phyloP scores from a whole-genome alignment of 2,329 filamentous ascomycete genomes.

The Trichoderma koningiopsis region DNA sequence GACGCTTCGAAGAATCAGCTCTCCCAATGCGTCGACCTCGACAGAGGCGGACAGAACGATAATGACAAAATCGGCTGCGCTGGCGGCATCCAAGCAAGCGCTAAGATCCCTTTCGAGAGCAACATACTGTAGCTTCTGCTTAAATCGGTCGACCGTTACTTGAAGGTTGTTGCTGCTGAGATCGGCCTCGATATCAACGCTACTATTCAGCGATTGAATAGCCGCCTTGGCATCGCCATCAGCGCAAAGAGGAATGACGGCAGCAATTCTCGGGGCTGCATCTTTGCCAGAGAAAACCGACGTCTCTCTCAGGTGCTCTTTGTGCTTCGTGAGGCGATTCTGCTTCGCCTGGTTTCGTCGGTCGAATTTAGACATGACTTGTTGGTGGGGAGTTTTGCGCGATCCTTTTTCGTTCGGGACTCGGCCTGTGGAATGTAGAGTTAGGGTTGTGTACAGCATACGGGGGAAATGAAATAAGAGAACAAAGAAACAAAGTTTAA shows the following conservation, averaged over 20 bases:
- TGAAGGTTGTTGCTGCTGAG: conserved; percentile 61
- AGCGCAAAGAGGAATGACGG: conserved; percentile 79
- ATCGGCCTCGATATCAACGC: conserved; percentile 75
- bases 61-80: conserved; percentile 87
- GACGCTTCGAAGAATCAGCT: conserved; percentile 81
- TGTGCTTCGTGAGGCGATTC: conserved; percentile 78
- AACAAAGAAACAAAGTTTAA: background rate
- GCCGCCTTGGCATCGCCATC: conserved; percentile 69
- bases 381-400: conserved; percentile 89
- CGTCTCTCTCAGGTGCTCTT: conserved; percentile 76
- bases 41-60: conserved; percentile 80
- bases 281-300: conserved; percentile 85
- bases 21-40: conserved; percentile 82
- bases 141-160: conserved; percentile 84
- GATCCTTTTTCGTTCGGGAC: conserved; percentile 71
- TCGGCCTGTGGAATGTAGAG: conserved; percentile 61
- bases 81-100: conserved; percentile 79
- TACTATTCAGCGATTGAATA: conserved; percentile 71
- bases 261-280: conserved; percentile 84
- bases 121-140: conserved; percentile 89
- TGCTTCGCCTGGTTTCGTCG: conserved; percentile 94
- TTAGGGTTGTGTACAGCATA: background rate
- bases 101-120: conserved; percentile 73
- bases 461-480: too few species aligned
- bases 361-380: conserved; percentile 96